These are phyloP conservation scores for Cubamyces sp. DNA, from an alignment of 768 basidiomycete species.

Conservation along the genomic window DNA sequence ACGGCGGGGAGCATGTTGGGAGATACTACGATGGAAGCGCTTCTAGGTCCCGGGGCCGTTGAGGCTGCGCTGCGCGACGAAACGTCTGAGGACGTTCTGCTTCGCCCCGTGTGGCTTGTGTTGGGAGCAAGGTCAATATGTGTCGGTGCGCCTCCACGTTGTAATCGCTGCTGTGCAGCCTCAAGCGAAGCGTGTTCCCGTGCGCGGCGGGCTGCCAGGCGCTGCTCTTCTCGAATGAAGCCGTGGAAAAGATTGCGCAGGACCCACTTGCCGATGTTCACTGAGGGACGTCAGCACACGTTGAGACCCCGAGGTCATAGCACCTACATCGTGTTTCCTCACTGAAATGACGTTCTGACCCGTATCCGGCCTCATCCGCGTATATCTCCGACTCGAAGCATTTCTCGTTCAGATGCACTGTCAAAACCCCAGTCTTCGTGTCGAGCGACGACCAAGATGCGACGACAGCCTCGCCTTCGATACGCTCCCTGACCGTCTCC, in stretches of 20 bases:
- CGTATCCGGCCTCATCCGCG: slow-evolving; percentile 86
- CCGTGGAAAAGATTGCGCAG: slow-evolving; percentile 82
- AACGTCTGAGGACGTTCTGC: slow-evolving; percentile 36
- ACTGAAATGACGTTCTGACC: slow-evolving; percentile 57
- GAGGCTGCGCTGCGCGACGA: slow-evolving; percentile 19
- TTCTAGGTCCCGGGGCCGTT: slow-evolving; percentile 23
- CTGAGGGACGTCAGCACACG: slow-evolving; percentile 42
- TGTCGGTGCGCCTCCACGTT: slow-evolving; percentile 30
- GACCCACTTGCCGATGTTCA: slow-evolving; percentile 93
- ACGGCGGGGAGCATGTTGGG: slow-evolving; percentile 69
- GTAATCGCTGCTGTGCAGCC: slow-evolving; percentile 25
- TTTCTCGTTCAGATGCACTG: slow-evolving; percentile 83
- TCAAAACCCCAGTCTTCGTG: slow-evolving; percentile 86
- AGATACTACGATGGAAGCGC: slow-evolving; percentile 59
- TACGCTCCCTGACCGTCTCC: slow-evolving; percentile 83
- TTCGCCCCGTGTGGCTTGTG: slow-evolving; percentile 28
- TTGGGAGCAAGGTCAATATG: slow-evolving; percentile 33
- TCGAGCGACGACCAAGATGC: slow-evolving; percentile 87
- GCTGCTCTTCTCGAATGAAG: slow-evolving; percentile 74
- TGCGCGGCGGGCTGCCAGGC: slow-evolving; percentile 33
- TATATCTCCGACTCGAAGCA: slow-evolving; percentile 97
- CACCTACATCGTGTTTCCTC: slow-evolving; percentile 83
- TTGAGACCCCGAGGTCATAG: slow-evolving; percentile 8
- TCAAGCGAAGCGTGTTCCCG: slow-evolving; percentile 28
- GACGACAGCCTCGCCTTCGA: slow-evolving; percentile 94